Conservation (phyloP, 1,284 basidiomycete genomes). For the Ceratobasidium sp. region DNA sequence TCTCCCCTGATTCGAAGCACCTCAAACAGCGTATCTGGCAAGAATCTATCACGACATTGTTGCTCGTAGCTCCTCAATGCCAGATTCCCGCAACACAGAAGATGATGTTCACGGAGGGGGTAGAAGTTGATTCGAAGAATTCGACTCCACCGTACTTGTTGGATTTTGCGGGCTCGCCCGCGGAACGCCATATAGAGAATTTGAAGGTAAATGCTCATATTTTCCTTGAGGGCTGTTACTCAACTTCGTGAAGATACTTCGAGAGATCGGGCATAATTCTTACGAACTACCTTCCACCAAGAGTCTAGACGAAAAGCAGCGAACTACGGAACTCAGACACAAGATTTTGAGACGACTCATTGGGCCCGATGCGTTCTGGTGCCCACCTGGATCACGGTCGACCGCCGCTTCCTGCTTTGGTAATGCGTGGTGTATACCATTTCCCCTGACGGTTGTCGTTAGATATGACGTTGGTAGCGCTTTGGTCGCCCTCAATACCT, state of each 20-base stretch:
- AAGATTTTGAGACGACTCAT: conserved; percentile 66
- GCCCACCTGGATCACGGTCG: conserved; percentile 52
- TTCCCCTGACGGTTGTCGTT: conserved; percentile 77
- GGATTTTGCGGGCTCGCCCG: conserved; percentile 72
- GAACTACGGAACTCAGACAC: conserved; percentile 57
- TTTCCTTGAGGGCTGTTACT: too few relatives aligned
- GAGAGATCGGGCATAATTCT: conserved; percentile 67
- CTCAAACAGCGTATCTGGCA: conserved; percentile 83
- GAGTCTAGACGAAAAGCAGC: conserved; percentile 50
- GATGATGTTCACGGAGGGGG: conserved; percentile 68
- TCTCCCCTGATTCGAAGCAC: conserved; percentile 70
- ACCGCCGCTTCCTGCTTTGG: conserved; percentile 69
- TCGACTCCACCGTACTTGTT: conserved; percentile 80
- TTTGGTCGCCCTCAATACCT: conserved; percentile 61
- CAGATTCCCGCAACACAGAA: conserved; percentile 69
- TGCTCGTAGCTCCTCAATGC: conserved; percentile 70
- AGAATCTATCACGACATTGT: conserved; percentile 75
- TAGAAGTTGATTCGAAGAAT: conserved; percentile 57
- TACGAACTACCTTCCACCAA: conserved; percentile 65
- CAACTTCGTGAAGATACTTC: conserved; percentile 61
- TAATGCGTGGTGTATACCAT: conserved; percentile 82
- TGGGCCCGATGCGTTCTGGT: conserved; percentile 78
- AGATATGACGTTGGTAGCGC: conserved; percentile 72
- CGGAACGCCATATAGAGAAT: conserved; percentile 82
- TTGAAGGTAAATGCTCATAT: conserved; percentile 65